These are phyloP conservation scores for Astrocystis sublimbata DNA, from an alignment of 495 filamentous ascomycete species.

Conservation along the genomic window DNA sequence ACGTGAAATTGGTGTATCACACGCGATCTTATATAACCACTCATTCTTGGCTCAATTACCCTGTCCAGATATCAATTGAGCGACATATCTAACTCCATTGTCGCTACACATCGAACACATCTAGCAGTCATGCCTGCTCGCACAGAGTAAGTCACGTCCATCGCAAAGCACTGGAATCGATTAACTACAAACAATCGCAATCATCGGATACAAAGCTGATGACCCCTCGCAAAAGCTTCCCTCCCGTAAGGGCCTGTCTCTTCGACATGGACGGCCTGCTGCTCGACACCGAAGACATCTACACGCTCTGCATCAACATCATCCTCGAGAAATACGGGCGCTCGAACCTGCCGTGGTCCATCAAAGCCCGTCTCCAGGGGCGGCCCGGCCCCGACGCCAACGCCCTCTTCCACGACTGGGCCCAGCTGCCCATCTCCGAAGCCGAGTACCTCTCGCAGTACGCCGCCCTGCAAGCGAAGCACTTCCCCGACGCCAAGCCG, in stretches of 20 bases:
- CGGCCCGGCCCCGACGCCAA: conserved; percentile 70
- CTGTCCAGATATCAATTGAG: no score
- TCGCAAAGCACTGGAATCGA: no score
- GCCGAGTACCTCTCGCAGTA: conserved; percentile 64
- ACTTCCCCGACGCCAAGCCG: conserved; percentile 72
- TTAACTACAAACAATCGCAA: no score
- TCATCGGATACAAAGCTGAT: no score
- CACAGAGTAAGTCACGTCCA: conserved; percentile 39
- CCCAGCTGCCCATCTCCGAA: conserved; percentile 72
- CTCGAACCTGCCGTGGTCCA: conserved; percentile 77
- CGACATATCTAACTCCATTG: neutral
- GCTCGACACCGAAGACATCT: conserved; percentile 90
- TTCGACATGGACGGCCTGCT: conserved; percentile 99
- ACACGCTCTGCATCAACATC: conserved; percentile 79
- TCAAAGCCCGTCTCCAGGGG: conserved; percentile 96
- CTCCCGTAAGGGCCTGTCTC: conserved; percentile 84
- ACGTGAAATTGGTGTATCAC: no score
- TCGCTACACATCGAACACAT: neutral
- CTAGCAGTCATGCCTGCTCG: conserved; percentile 38
- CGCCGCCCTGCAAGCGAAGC: conserved; percentile 60
- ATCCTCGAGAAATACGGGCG: conserved; percentile 74
- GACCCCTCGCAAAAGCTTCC: conserved; percentile 53
- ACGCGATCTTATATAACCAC: no score
- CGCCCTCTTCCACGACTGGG: conserved; percentile 67
- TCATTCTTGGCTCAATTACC: no score